These are phyloP conservation scores for Bisporella sp. DNA, from an alignment of 2,329 filamentous ascomycete species.

Conservation along the genomic window DNA sequence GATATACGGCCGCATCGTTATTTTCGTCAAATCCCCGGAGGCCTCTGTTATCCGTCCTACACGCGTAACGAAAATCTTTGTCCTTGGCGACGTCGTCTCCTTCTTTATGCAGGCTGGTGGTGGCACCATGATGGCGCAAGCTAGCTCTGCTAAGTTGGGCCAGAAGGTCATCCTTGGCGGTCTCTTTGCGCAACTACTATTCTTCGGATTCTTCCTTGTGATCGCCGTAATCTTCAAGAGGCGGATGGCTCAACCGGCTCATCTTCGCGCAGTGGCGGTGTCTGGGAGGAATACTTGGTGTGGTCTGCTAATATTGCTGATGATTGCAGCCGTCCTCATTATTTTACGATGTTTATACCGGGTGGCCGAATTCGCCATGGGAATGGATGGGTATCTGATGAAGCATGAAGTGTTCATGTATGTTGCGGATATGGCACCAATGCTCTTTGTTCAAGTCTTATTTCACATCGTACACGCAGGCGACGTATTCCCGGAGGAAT, in stretches of 20 bases:
- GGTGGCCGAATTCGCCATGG: conserved; percentile 37
- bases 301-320: conserved; percentile 32
- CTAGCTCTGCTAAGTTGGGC: conserved; percentile 17
- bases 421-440: conserved; percentile 33
- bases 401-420: conserved; percentile 35
- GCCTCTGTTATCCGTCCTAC: conserved; percentile 31
- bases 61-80: conserved; percentile 49
- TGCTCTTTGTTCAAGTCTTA: conserved; percentile 30
- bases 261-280: no score
- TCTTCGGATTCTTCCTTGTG: conserved; percentile 42
- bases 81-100: conserved; percentile 45
- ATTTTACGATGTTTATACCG: conserved; percentile 37
- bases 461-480: conserved; percentile 29
- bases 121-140: conserved; percentile 12
- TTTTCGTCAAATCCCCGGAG: conserved; percentile 11
- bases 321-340: conserved; percentile 34
- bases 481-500: conserved; percentile 13
- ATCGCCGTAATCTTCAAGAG: conserved; percentile 35
- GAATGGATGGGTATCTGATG: conserved; percentile 34
- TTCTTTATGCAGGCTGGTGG: conserved; percentile 41
- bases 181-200: conserved; percentile 39
- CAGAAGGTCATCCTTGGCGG: conserved; percentile 38
- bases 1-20: conserved; percentile 22
- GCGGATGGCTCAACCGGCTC: no score
- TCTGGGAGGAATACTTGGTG: conserved; percentile 16